These are phyloP conservation scores for Candida ovalis DNA, from an alignment of 805 yeast species.

Conservation along the genomic window DNA sequence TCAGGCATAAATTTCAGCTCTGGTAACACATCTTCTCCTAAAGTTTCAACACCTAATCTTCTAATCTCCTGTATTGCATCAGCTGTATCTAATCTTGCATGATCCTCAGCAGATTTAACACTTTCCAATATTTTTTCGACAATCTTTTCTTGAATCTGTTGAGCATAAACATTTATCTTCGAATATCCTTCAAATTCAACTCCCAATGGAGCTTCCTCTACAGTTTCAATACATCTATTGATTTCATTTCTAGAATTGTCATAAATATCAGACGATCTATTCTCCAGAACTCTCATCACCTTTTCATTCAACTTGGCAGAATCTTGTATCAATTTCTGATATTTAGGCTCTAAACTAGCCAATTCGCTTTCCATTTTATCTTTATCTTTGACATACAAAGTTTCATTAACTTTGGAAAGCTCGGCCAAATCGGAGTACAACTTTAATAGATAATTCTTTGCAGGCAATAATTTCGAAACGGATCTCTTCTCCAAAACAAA, in stretches of 20 bases:
- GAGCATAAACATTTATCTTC: conserved; percentile 66
- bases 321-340: conserved; percentile 47
- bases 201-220: conserved; percentile 27
- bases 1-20: conserved; percentile 65
- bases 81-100: conserved; percentile 60
- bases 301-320: conserved; percentile 54
- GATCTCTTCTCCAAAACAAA: conserved; percentile 89
- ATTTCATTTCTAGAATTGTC: conserved; percentile 55
- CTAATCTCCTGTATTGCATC: conserved; percentile 60
- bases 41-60: conserved; percentile 54
- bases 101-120: conserved; percentile 61
- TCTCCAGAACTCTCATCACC: conserved; percentile 63
- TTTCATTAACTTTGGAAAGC: conserved; percentile 60
- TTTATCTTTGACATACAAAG: conserved; percentile 48
- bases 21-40: conserved; percentile 58
- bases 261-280: conserved; percentile 53
- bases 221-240: conserved; percentile 43
- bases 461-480: conserved; percentile 85
- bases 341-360: conserved; percentile 57
- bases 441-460: conserved; percentile 78
- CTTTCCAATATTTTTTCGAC: conserved; percentile 60
- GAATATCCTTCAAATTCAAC: conserved; percentile 60
- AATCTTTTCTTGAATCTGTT: conserved; percentile 63
- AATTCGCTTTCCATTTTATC: conserved; percentile 46
- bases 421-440: conserved; percentile 59